Conservation (phyloP, 2,329 filamentous ascomycete genomes). For the Aspergillus phoenicis region DNA sequence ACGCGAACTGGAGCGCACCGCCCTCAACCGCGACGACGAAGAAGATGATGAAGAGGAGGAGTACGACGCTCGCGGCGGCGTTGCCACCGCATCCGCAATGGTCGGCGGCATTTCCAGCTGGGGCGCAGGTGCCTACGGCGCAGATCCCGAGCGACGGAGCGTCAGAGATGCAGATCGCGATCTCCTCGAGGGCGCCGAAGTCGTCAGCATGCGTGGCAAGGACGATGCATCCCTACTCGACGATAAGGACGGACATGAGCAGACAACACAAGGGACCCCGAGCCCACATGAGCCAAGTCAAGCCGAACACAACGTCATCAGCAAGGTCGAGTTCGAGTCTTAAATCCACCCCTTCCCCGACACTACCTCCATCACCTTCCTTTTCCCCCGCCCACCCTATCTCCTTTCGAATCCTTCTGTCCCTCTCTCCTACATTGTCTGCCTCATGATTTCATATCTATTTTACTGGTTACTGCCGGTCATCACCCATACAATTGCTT, state of each 20-base stretch:
- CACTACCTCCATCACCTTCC: not conserved
- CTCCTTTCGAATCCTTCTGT: not conserved
- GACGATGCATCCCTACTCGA: slow-evolving; percentile 35
- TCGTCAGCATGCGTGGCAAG: slow-evolving; percentile 51
- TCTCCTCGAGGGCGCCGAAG: slow-evolving; percentile 71
- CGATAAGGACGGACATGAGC: slow-evolving; percentile 25
- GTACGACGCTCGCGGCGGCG: slow-evolving; percentile 48
- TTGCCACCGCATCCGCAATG: slow-evolving; percentile 29
- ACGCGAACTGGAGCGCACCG: slow-evolving; percentile 83
- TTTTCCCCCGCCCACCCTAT: not conserved
- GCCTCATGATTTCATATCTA: not conserved
- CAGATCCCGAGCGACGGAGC: slow-evolving; percentile 62
- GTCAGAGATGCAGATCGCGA: slow-evolving; percentile 57
- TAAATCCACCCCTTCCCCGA: slow-evolving; percentile 3
- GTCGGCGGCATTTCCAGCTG: slow-evolving; percentile 41
- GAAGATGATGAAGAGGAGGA: slow-evolving; percentile 73
- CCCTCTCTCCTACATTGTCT: not conserved
- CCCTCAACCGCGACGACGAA: slow-evolving; percentile 66
- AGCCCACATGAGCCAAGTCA: not conserved
- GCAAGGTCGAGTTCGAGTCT: slow-evolving; percentile 44
- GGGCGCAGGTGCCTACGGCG: slow-evolving; percentile 49
- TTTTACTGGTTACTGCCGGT: not conserved
- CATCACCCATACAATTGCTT: not conserved
- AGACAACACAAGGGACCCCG: not conserved
- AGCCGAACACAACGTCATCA: slow-evolving; percentile 34